A percentile compares a stretch with the other conserved stretches of the same genome.
phyloP scores from a whole-genome alignment of 371 early-diverging fungal genomes.

The Lichtheimia hyalospora region DNA sequence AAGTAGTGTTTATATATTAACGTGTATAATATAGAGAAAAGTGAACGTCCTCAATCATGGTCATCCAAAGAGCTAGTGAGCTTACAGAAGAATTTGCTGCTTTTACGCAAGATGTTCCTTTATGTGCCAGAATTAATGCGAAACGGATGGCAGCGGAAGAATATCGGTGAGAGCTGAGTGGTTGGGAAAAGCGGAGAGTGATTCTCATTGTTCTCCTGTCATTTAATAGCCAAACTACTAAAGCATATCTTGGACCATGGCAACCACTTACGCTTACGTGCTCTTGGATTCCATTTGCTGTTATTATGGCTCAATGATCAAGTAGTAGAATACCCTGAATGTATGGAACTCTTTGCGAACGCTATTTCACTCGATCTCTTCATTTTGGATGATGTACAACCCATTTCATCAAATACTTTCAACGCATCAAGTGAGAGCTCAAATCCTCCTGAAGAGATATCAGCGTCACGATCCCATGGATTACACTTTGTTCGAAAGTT shows the following conservation, averaged over 20 bases:
- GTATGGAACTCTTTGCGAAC: slow-evolving; percentile 62
- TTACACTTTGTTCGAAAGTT: slow-evolving; percentile 44
- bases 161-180: slow-evolving; percentile 47
- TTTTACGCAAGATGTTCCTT: slow-evolving; percentile 70
- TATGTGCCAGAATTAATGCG: slow-evolving; percentile 70
- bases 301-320: slow-evolving; percentile 72
- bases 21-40: slow-evolving; percentile 22
- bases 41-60: slow-evolving; percentile 53
- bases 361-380: slow-evolving; percentile 68
- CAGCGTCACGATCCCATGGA: slow-evolving; percentile 29
- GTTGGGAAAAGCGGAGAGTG: no score
- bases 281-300: slow-evolving; percentile 75
- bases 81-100: slow-evolving; percentile 61
- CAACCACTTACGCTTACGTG: slow-evolving; percentile 72
- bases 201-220: background rate
- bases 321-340: slow-evolving; percentile 61
- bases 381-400: slow-evolving; percentile 59
- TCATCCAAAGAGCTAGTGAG: slow-evolving; percentile 65
- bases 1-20: background rate
- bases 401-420: slow-evolving; percentile 17
- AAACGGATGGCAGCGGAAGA: slow-evolving; percentile 70
- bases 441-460: slow-evolving; percentile 27
- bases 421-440: slow-evolving; percentile 16
- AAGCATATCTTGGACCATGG: slow-evolving; percentile 55
- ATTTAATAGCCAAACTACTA: slow-evolving; percentile 43